A percentile compares a stretch with the other conserved stretches of the same genome.
Evolutionary conservation across 1,284 basidiomycete genomes (phyloP).

Genomic region (Marasmius oreades): DNA sequence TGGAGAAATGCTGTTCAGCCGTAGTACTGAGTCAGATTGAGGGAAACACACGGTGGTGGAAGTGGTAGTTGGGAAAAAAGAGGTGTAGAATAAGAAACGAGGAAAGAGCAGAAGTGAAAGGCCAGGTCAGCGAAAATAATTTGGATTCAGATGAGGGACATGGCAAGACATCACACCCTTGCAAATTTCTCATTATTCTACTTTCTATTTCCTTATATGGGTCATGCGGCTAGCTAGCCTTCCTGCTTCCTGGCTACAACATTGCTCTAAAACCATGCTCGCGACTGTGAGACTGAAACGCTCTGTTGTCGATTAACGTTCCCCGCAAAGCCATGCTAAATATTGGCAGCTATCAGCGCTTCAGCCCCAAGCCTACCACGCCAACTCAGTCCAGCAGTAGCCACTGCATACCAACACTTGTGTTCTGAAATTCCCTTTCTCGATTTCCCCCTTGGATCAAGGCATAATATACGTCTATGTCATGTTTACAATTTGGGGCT

Average conservation of each 20-base stretch:
- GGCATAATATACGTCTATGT: too few species aligned
- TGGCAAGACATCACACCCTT: background rate
- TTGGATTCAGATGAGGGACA: background rate
- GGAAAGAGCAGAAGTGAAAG: background rate
- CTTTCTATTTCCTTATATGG: background rate
- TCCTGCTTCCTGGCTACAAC: background rate
- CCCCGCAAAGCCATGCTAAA: too few species aligned
- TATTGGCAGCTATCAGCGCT: too few species aligned
- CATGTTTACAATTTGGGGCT: too few species aligned
- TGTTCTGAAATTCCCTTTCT: too few species aligned
- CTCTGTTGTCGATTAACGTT: too few species aligned
- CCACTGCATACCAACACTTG: too few species aligned
- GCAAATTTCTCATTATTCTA: background rate
- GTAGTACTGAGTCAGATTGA: background rate
- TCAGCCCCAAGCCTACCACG: too few species aligned
- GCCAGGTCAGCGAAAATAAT: background rate
- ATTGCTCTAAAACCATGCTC: too few species aligned
- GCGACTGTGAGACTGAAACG: too few species aligned
- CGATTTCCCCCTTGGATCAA: too few species aligned
- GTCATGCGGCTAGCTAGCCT: background rate
- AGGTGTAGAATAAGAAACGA: background rate
- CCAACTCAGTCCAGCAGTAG: too few species aligned
- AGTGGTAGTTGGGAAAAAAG: background rate
- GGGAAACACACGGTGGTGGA: background rate
- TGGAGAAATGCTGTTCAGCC: background rate